Conservation (phyloP, 2,329 filamentous ascomycete genomes). For the Phaeosphaeria sp. region DNA sequence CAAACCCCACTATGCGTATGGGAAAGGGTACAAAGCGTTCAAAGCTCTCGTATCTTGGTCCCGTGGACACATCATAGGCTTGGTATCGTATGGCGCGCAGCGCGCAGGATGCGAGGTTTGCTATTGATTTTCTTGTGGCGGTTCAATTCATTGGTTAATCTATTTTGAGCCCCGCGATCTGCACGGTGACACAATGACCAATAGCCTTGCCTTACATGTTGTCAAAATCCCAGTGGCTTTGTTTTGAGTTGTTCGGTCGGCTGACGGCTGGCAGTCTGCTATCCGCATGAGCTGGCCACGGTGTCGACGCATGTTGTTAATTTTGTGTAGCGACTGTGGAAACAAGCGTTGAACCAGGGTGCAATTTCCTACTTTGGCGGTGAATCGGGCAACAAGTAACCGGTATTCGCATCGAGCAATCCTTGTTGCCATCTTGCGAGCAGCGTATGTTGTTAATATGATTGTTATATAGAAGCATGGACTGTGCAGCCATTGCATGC, state of each 20-base stretch:
- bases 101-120: constrained; percentile 13
- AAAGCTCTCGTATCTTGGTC: neutral
- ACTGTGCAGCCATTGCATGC: neutral
- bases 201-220: constrained; percentile 5
- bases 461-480: neutral
- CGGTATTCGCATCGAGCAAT: neutral
- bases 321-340: neutral
- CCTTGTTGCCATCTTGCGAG: neutral
- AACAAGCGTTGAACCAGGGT: neutral
- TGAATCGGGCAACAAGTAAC: neutral
- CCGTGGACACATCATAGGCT: neutral
- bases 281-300: neutral
- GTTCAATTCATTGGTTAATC: constrained; percentile 19
- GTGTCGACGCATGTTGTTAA: neutral
- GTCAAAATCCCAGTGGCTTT: neutral
- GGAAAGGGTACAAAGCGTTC: neutral
- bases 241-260: neutral
- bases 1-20: neutral
- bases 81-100: neutral
- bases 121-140: constrained; percentile 9
- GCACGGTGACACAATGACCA: constrained; percentile 13
- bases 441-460: neutral
- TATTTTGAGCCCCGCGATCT: constrained; percentile 20
- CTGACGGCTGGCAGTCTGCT: neutral
- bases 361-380: too few species aligned